These are phyloP conservation scores for Priceomyces castillae DNA, from an alignment of 805 yeast genomes.

Conservation along the genomic window DNA sequence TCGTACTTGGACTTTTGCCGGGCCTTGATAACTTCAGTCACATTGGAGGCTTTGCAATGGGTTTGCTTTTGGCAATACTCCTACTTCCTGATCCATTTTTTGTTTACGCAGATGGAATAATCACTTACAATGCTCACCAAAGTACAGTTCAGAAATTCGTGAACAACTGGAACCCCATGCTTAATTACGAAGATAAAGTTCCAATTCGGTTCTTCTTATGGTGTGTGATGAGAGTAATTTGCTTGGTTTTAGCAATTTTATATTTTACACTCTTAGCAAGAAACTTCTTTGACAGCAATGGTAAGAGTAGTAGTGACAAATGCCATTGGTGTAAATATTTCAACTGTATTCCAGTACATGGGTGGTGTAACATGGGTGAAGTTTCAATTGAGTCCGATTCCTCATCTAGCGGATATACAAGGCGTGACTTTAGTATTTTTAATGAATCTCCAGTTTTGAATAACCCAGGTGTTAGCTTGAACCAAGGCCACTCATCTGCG, in stretches of 20 bases:
- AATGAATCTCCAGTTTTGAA: not conserved
- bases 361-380: conserved; percentile 61
- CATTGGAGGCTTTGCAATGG: conserved; percentile 71
- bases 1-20: conserved; percentile 65
- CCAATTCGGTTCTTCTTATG: conserved; percentile 45
- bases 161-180: conserved; percentile 40
- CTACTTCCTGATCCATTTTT: conserved; percentile 57
- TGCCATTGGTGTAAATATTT: conserved; percentile 76
- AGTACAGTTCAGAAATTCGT: conserved; percentile 30
- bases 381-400: conserved; percentile 15
- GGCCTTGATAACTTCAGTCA: conserved; percentile 76
- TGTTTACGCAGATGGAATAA: conserved; percentile 38
- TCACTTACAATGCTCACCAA: conserved; percentile 30
- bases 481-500: not conserved
- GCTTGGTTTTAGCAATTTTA: conserved; percentile 45
- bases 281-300: conserved; percentile 41
- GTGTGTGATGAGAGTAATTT: conserved; percentile 46
- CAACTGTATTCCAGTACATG: conserved; percentile 66
- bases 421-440: conserved; percentile 1
- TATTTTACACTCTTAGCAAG: conserved; percentile 49
- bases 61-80: conserved; percentile 48
- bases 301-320: conserved; percentile 39
- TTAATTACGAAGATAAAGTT: conserved; percentile 34
- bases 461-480: not conserved
- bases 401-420: not conserved